phyloP scores from a whole-genome alignment of 2,329 filamentous ascomycete species.

The Exophiala viscosa region DNA sequence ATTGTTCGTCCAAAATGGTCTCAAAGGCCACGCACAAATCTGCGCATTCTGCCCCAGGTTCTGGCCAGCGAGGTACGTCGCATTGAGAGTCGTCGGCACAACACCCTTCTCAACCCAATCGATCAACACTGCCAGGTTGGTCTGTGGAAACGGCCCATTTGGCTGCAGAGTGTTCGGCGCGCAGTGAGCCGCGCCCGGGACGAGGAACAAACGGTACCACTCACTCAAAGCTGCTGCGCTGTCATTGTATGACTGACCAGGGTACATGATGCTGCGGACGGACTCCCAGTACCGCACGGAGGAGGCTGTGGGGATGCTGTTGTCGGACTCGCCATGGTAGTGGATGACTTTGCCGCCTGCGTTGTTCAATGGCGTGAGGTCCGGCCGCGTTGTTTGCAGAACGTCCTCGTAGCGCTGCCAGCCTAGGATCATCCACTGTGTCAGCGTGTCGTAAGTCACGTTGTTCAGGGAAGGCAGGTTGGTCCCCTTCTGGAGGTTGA shows the following conservation, averaged over 20 bases:
- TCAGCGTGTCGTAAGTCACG: constrained; percentile 56
- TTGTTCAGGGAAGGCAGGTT: constrained; percentile 45
- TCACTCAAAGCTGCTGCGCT: constrained; percentile 43
- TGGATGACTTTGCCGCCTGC: constrained; percentile 56
- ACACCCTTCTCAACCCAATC: constrained; percentile 52
- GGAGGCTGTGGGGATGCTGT: constrained; percentile 50
- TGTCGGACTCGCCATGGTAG: constrained; percentile 57
- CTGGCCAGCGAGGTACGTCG: constrained; percentile 31
- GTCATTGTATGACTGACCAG: constrained; percentile 37
- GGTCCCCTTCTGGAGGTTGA: constrained; percentile 17
- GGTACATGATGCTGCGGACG: constrained; percentile 51
- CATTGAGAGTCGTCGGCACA: constrained; percentile 44
- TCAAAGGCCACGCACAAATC: constrained; percentile 36
- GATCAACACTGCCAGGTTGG: constrained; percentile 47
- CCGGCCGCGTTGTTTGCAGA: constrained; percentile 53
- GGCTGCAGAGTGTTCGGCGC: constrained; percentile 45
- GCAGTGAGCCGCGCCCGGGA: constrained; percentile 55
- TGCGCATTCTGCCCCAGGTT: constrained; percentile 34
- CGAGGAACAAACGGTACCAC: constrained; percentile 55
- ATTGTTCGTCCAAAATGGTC: constrained; percentile 33
- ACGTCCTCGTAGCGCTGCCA: constrained; percentile 49
- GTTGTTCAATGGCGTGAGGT: constrained; percentile 49
- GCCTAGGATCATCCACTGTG: constrained; percentile 52
- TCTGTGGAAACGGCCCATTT: constrained; percentile 42
- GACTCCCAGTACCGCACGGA: constrained; percentile 56